Evolutionary conservation across 495 filamentous ascomycete species (phyloP).

Genomic region (Parathielavia appendiculata): DNA sequence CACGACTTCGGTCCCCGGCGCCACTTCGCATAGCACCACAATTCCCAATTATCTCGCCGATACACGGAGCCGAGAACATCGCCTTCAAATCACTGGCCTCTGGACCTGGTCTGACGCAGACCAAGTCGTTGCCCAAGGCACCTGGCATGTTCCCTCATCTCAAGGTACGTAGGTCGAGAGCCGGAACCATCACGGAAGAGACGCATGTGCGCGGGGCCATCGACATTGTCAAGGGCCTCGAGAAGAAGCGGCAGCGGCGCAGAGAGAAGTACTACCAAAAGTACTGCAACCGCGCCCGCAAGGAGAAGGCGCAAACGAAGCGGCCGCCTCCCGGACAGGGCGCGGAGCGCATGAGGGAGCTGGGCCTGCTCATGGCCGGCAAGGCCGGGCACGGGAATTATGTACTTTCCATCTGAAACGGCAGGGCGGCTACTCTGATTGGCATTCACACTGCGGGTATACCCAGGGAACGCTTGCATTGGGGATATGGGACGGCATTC

Average conservation of each 20-base stretch:
- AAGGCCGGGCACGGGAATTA: slow-evolving; percentile 69
- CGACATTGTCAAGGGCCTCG: slow-evolving; percentile 94
- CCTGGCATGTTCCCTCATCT: slow-evolving; percentile 62
- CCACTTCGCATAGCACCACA: slow-evolving; percentile 33
- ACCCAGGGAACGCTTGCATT: slow-evolving; percentile 2
- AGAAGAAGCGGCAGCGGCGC: slow-evolving; percentile 85
- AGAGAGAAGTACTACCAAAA: slow-evolving; percentile 81
- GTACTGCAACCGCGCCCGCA: slow-evolving; percentile 56
- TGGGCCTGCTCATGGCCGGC: slow-evolving; percentile 81
- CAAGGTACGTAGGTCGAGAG: slow-evolving; percentile 30
- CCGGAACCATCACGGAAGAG: slow-evolving; percentile 26
- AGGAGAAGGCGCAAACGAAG: slow-evolving; percentile 43
- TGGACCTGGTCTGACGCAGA: slow-evolving; percentile 58
- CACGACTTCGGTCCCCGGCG: slow-evolving; percentile 63
- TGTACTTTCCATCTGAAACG: slow-evolving; percentile 69
- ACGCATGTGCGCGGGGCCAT: slow-evolving; percentile 76
- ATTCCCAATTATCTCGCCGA: slow-evolving; percentile 46
- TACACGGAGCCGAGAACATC: slow-evolving; percentile 32
- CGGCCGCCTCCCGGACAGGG: slow-evolving; percentile 73
- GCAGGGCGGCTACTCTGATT: slow-evolving; percentile 25
- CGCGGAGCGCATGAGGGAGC: slow-evolving; percentile 87
- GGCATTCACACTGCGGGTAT: slow-evolving; percentile 25
- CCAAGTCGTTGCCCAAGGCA: slow-evolving; percentile 72
- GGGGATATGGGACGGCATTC: slow-evolving; percentile 23
- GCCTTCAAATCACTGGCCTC: slow-evolving; percentile 57